Conservation (phyloP, 1,284 basidiomycete species). For the Puccinia brachypodii region DNA sequence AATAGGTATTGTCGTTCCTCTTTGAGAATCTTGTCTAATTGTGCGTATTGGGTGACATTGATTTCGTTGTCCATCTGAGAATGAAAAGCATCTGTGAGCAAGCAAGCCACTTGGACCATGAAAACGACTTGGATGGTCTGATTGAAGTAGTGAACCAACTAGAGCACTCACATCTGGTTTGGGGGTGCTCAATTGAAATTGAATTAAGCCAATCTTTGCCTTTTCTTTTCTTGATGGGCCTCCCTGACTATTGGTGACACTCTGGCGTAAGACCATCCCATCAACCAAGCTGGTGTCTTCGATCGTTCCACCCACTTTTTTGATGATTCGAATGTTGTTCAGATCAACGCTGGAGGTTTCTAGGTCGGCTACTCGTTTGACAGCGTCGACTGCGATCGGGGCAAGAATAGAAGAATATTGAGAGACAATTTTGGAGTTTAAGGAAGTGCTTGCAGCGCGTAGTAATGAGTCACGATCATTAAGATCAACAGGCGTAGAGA, state of each 20-base stretch:
- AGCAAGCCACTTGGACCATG: not conserved
- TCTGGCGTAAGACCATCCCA: slow-evolving; percentile 94
- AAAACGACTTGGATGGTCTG: not conserved
- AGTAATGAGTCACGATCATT: slow-evolving; percentile 82
- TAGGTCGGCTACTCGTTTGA: slow-evolving; percentile 77
- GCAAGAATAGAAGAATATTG: slow-evolving; percentile 97
- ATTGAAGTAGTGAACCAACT: not conserved
- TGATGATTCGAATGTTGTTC: slow-evolving; percentile 91
- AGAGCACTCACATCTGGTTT: slow-evolving; percentile 82
- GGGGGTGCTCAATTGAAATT: slow-evolving; percentile 96
- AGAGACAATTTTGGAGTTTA: slow-evolving; percentile 99
- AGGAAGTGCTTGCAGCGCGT: slow-evolving; percentile 87
- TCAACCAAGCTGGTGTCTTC: slow-evolving; percentile 98
- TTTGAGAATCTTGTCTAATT: slow-evolving; percentile 99
- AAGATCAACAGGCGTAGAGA: slow-evolving; percentile 89
- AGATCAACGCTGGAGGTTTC: slow-evolving; percentile 88
- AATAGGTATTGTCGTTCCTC: slow-evolving; percentile 97
- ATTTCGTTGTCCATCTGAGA: slow-evolving; percentile 98
- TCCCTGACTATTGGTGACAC: slow-evolving; percentile 82
- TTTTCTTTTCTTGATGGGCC: slow-evolving; percentile 96
- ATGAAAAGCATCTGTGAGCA: slow-evolving; percentile 8
- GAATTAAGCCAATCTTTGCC: slow-evolving; percentile 96
- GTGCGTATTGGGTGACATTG: slow-evolving; percentile 98
- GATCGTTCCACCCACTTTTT: slow-evolving; percentile 98
- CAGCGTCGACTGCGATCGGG: slow-evolving; percentile 95